Evolutionary conservation across 495 filamentous ascomycete species (phyloP).

Genomic region (Lophium mytilinum): DNA sequence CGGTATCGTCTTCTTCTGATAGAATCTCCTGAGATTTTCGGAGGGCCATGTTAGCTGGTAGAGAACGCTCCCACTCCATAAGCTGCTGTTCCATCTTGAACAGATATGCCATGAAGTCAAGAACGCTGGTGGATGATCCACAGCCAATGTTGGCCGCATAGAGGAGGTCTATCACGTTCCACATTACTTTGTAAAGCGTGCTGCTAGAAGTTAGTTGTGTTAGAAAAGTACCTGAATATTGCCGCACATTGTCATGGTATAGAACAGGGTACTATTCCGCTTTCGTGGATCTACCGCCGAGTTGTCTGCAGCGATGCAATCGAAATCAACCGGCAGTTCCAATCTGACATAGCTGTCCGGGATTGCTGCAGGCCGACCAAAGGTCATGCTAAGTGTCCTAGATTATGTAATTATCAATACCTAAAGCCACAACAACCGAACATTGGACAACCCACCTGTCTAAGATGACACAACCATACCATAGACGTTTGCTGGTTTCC

Average conservation of each 20-base stretch:
- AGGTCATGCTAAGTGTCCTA: slow-evolving; percentile 43
- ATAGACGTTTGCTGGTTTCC: slow-evolving; percentile 39
- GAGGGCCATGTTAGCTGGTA: background rate
- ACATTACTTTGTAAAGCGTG: slow-evolving; percentile 29
- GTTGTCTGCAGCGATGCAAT: background rate
- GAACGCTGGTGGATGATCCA: slow-evolving; percentile 6
- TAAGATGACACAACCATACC: slow-evolving; percentile 42
- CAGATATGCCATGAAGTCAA: background rate
- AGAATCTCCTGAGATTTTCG: background rate
- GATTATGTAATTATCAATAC: background rate
- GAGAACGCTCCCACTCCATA: background rate
- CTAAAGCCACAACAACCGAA: background rate
- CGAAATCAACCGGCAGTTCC: slow-evolving; percentile 30
- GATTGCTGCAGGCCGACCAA: slow-evolving; percentile 38
- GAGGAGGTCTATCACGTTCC: slow-evolving; percentile 33
- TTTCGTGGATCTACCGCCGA: background rate
- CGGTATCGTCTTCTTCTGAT: background rate
- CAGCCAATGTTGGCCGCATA: slow-evolving; percentile 39
- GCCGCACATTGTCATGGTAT: background rate
- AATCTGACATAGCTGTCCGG: slow-evolving; percentile 36
- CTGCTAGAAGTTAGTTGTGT: slow-evolving; percentile 21
- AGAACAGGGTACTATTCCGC: background rate
- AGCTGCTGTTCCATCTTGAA: background rate
- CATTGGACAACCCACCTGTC: slow-evolving; percentile 30
- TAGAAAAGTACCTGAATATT: background rate